Conservation (phyloP, 2,329 filamentous ascomycete genomes). For the Nigrograna mackinnonii region DNA sequence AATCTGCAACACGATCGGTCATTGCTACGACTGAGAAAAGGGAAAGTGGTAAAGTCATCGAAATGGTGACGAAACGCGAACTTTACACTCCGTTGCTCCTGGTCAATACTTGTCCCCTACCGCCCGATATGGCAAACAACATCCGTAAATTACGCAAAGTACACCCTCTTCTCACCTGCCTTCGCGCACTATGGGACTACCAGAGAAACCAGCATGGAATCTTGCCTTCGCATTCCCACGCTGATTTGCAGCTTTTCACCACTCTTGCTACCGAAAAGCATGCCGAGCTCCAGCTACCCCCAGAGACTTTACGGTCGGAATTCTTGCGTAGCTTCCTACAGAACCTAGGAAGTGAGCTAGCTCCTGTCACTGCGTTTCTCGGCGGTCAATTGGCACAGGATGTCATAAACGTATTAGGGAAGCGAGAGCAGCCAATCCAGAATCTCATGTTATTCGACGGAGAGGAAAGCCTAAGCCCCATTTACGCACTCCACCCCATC, state of each 20-base stretch:
- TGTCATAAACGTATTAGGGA: slow-evolving; percentile 92
- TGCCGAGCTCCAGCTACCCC: slow-evolving; percentile 59
- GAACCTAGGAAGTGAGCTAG: slow-evolving; percentile 81
- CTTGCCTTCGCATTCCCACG: slow-evolving; percentile 56
- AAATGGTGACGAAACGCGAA: slow-evolving; percentile 90
- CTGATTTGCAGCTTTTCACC: slow-evolving; percentile 78
- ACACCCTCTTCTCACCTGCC: slow-evolving; percentile 81
- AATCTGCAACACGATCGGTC: slow-evolving; percentile 79
- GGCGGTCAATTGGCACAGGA: slow-evolving; percentile 93
- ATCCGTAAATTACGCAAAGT: slow-evolving; percentile 73
- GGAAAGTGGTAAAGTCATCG: slow-evolving; percentile 68
- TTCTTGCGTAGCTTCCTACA: slow-evolving; percentile 84
- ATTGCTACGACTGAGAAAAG: slow-evolving; percentile 71
- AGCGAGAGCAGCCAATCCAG: slow-evolving; percentile 91
- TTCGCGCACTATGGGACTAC: slow-evolving; percentile 91
- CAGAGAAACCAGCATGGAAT: slow-evolving; percentile 53
- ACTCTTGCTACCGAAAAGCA: slow-evolving; percentile 77
- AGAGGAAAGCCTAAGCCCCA: slow-evolving; percentile 73
- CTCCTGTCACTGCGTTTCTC: slow-evolving; percentile 84
- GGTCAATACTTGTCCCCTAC: slow-evolving; percentile 77
- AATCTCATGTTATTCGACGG: slow-evolving; percentile 94
- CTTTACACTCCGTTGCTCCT: slow-evolving; percentile 85
- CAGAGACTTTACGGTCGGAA: slow-evolving; percentile 53
- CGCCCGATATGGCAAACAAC: slow-evolving; percentile 68
- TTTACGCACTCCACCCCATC: slow-evolving; percentile 80